Percentiles rank a stretch among this genome's conserved stretches.
phyloP scores from a whole-genome alignment of 2,329 filamentous ascomycete genomes.

The Epichloe brachyelytri region DNA sequence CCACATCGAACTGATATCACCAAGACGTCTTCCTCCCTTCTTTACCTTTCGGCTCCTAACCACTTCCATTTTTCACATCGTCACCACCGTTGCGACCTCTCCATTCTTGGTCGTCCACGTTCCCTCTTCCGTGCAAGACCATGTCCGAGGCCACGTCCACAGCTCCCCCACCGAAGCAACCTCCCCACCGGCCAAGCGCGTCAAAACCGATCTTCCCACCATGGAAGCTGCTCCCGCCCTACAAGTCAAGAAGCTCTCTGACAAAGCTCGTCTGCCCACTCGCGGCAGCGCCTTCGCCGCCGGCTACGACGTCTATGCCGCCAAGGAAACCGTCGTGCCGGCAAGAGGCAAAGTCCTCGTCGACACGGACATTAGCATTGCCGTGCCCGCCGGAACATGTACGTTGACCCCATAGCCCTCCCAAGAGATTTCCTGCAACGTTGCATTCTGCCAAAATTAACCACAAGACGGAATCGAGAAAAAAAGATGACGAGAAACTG shows the following conservation, averaged over 20 bases:
- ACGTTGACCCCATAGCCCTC: conserved; percentile 21
- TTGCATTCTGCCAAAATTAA: no score
- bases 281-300: conserved; percentile 82
- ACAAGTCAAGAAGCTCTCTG: conserved; percentile 77
- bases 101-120: no score
- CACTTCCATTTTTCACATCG: no score
- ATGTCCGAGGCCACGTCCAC: background rate
- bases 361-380: conserved; percentile 82
- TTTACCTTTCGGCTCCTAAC: background rate
- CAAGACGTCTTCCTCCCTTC: no score
- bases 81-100: no score
- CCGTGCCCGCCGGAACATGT: conserved; percentile 85
- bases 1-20: no score
- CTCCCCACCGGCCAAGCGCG: conserved; percentile 69
- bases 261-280: conserved; percentile 69
- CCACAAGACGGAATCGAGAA: no score
- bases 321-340: conserved; percentile 62
- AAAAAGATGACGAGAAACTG: background rate
- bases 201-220: conserved; percentile 43
- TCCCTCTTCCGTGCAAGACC: background rate
- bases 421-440: no score
- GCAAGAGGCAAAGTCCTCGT: conserved; percentile 75
- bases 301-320: conserved; percentile 85
- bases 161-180: conserved; percentile 28
- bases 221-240: conserved; percentile 45